phyloP scores from a whole-genome alignment of 1,284 basidiomycete genomes.

The Fomes fomentarius region DNA sequence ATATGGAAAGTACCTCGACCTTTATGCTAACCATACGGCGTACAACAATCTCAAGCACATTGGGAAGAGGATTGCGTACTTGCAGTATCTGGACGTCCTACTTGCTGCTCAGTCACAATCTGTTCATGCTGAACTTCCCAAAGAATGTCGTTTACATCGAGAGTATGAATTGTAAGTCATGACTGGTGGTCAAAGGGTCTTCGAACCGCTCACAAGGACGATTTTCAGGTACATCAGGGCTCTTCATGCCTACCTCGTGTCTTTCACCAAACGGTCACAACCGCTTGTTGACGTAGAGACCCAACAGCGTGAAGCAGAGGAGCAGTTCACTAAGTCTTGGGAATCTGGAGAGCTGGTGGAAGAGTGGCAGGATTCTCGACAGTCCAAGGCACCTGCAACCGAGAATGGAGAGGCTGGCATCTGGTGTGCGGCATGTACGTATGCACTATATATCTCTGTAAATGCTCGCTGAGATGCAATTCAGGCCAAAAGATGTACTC shows the following conservation, averaged over 20 bases:
- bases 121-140: conserved; percentile 73
- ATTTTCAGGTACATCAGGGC: conserved; percentile 75
- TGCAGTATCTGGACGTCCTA: conserved; percentile 91
- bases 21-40: conserved; percentile 86
- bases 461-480: not conserved
- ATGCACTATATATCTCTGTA: not conserved
- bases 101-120: conserved; percentile 56
- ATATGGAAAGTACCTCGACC: conserved; percentile 93
- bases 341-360: conserved; percentile 72
- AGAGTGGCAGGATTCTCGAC: conserved; percentile 72
- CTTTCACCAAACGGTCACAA: conserved; percentile 86
- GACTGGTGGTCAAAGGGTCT: too few species aligned
- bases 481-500: conserved; percentile 91
- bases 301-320: conserved; percentile 65
- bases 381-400: conserved; percentile 41
- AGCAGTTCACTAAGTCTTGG: conserved; percentile 83
- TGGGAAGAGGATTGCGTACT: conserved; percentile 80
- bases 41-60: conserved; percentile 91
- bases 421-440: conserved; percentile 95
- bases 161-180: conserved; percentile 84
- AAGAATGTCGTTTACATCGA: conserved; percentile 71
- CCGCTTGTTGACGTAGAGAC: conserved; percentile 85
- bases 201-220: not conserved
- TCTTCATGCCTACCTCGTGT: conserved; percentile 84
- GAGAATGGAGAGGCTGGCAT: conserved; percentile 65